Evolutionary conservation across 2,329 filamentous ascomycete species (phyloP), one percentile per base, ranked within the genome.

Genomic region (Epichloe uncinata): DNA sequence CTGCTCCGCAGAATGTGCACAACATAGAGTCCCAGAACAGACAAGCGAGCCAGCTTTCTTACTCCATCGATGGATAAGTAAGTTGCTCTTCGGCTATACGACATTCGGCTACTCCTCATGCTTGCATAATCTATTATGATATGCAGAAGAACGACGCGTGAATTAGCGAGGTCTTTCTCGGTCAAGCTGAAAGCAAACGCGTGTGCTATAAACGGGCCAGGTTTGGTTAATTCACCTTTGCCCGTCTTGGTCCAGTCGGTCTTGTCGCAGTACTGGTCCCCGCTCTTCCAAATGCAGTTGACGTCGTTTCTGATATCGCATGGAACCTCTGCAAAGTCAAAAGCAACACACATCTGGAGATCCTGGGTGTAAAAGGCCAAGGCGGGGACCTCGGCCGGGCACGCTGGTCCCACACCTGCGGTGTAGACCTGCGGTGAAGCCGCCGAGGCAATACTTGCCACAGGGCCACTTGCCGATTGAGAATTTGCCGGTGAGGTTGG

Each of bases 381-480:
- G 53, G 53, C 50, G 8, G 51, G 50, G 22, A 37, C 38, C 13
- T 52, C 50, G 22, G 47, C 50, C 13, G 54, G 55, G 42, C 54
- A 54, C 12, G 54, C 53, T 9, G 53, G 51, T 8, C 1, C 54
- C 54, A 56, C 41, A 18, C 54, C 54, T 20, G 30, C 13, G 5
- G 45, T 35, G 42, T 18, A 18, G 16, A 18, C 54, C 54, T 20
- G 30, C 13, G 5, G 45, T 35, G 42, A 55, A 49, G 3, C 55
- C 55, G 37, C 49, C 50, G 12, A 57, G 51, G 20, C 54, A 57
- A 49, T 54, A 57, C 37, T 49, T 52, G 30, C 54, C 53, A 37
- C 55, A 56, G 6, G 51, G 53, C 55, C 55, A 57, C 49, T 55
- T 57, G 52, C 48, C 56, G 33, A 57, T 40, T 37, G 52, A 47